These are phyloP conservation scores for Teratosphaeria destructans DNA, from an alignment of 2,329 filamentous ascomycete genomes.

Conservation along the genomic window DNA sequence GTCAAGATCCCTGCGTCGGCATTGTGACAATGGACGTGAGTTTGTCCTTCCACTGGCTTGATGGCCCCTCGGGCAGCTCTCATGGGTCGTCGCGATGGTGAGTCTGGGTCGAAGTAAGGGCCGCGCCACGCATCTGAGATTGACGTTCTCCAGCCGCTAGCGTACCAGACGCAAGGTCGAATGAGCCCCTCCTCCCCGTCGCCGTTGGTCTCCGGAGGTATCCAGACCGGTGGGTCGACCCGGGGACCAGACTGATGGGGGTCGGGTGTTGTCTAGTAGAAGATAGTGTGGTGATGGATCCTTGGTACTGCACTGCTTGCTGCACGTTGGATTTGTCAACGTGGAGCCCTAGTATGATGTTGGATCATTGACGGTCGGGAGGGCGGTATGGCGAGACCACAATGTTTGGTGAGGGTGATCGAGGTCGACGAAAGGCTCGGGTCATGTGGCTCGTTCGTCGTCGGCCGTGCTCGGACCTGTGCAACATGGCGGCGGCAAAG, in stretches of 20 bases:
- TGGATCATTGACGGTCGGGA: too few relatives aligned
- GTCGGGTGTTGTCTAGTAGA: not conserved
- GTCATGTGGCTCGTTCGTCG: too few relatives aligned
- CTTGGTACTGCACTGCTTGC: not conserved
- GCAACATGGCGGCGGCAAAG: too few relatives aligned
- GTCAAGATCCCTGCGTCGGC: not conserved
- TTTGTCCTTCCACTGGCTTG: not conserved
- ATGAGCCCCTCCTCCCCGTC: not conserved
- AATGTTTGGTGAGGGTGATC: too few relatives aligned
- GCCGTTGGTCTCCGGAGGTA: not conserved
- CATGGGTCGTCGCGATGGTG: too few relatives aligned
- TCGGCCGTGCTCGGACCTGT: too few relatives aligned
- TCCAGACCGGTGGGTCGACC: not conserved
- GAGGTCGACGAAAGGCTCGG: too few relatives aligned
- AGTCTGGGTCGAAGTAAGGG: not conserved
- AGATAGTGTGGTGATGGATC: not conserved
- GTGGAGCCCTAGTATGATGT: not conserved
- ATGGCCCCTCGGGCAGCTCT: not conserved
- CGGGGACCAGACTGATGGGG: not conserved
- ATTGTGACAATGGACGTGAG: not conserved
- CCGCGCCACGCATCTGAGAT: not conserved
- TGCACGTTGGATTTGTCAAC: not conserved
- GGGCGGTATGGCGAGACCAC: too few relatives aligned
- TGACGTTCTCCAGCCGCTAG: not conserved
- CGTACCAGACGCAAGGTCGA: not conserved